These are phyloP conservation scores for Fusarium scirpi DNA, from an alignment of 2,329 filamentous ascomycete genomes.

Conservation along the genomic window DNA sequence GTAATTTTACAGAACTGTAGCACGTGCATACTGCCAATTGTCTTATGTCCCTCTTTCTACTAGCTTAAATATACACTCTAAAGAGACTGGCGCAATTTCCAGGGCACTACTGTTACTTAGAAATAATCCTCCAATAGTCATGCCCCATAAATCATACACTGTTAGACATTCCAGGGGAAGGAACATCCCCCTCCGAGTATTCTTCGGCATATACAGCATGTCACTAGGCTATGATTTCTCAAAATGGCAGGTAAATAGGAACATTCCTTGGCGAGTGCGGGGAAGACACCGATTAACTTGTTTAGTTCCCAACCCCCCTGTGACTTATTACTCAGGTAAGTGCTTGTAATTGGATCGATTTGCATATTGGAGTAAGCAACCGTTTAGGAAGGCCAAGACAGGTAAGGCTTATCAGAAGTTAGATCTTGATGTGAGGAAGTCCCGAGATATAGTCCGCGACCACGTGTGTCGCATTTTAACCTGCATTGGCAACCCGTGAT, in stretches of 20 bases:
- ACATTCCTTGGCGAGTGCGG: not conserved
- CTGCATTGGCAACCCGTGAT: not conserved
- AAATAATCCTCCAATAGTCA: not conserved
- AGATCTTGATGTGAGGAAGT: not conserved
- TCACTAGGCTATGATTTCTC: not conserved
- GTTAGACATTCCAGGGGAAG: not conserved
- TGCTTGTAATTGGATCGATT: not conserved
- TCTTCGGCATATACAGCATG: not conserved
- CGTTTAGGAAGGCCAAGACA: not conserved
- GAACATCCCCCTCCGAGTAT: not conserved
- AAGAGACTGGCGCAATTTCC: not conserved
- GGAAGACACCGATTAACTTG: not conserved
- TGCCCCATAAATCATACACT: not conserved
- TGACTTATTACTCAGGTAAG: not conserved
- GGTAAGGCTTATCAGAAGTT: too few species aligned
- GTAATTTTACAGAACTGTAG: fast-evolving
- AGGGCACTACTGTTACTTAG: not conserved
- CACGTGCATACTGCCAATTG: not conserved
- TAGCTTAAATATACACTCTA: fast-evolving
- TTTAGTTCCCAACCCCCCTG: not conserved
- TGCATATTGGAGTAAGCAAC: not conserved
- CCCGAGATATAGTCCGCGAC: not conserved
- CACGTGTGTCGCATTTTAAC: not conserved
- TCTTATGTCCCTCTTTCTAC: not conserved
- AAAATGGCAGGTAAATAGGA: not conserved